These are phyloP conservation scores for Fusarium bactridioides DNA, from an alignment of 2,329 filamentous ascomycete species.

Conservation along the genomic window DNA sequence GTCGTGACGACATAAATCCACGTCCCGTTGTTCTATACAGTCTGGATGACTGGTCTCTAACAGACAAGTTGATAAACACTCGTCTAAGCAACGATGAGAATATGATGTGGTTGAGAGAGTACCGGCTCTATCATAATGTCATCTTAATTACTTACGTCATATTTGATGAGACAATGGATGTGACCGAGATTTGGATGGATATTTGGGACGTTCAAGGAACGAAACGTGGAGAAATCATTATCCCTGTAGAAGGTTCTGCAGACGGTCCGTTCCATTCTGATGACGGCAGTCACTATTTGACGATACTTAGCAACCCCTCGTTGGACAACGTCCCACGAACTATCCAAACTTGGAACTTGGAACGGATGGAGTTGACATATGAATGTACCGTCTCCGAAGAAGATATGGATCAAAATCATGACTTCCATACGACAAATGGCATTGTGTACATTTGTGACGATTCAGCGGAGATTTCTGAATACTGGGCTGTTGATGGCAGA, in stretches of 20 bases:
- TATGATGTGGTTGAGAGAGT: not conserved
- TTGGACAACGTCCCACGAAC: not conserved
- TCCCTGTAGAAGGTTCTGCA: not conserved
- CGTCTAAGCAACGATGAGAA: not conserved
- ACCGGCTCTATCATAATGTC: not conserved
- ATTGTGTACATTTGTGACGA: not conserved
- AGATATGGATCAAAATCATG: not conserved
- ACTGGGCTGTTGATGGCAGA: not conserved
- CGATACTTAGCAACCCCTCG: not conserved
- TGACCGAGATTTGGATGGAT: not conserved
- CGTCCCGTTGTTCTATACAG: not conserved
- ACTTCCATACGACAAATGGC: not conserved
- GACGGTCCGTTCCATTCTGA: not conserved
- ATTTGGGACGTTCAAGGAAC: constrained; percentile 8
- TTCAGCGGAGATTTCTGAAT: not conserved
- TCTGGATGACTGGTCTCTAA: not conserved
- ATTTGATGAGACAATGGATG: not conserved
- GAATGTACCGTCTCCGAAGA: not conserved
- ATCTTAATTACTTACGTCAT: not conserved
- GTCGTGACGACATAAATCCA: no score
- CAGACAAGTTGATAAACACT: not conserved
- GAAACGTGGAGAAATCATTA: not conserved
- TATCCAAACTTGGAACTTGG: not conserved
- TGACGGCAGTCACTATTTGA: not conserved
- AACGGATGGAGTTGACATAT: not conserved